phyloP scores from a whole-genome alignment of 169 alveolate genomes.

The Cryptosporidium xiaoi region DNA sequence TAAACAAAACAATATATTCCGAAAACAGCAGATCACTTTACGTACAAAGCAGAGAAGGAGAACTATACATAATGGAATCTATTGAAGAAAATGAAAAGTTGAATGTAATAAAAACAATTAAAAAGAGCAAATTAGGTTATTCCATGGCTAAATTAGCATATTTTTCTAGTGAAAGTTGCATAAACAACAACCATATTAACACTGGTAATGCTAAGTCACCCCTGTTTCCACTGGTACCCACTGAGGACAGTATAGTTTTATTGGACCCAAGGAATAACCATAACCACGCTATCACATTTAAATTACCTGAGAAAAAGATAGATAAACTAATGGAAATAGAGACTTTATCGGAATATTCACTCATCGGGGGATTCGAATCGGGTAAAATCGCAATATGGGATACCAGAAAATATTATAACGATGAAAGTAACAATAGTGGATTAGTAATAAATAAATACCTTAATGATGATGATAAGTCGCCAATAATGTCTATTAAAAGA shows the following conservation, averaged over 20 bases:
- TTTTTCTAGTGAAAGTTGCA: too few species aligned
- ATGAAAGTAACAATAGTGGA: too few species aligned
- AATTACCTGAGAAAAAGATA: neutral
- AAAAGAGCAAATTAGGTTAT: too few species aligned
- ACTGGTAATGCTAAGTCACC: too few species aligned
- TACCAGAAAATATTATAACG: neutral
- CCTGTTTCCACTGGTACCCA: too few species aligned
- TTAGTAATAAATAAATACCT: too few species aligned
- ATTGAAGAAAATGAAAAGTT: neutral
- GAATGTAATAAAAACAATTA: too few species aligned
- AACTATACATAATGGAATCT: neutral
- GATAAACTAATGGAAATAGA: constrained; percentile 29
- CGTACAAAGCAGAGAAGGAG: constrained; percentile 36
- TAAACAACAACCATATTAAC: too few species aligned
- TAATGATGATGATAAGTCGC: constrained; percentile 3
- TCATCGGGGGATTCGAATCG: constrained; percentile 36
- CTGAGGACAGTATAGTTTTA: too few species aligned
- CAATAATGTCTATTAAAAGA: constrained; percentile 34
- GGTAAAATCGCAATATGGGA: constrained; percentile 45
- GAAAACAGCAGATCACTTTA: neutral
- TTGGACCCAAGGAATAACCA: too few species aligned
- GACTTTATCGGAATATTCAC: neutral
- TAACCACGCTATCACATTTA: too few species aligned
- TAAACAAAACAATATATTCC: constrained; percentile 7
- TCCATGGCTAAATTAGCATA: too few species aligned